These are phyloP conservation scores for Hypomyces perniciosus DNA, from an alignment of 2,329 filamentous ascomycete genomes.

Conservation along the genomic window DNA sequence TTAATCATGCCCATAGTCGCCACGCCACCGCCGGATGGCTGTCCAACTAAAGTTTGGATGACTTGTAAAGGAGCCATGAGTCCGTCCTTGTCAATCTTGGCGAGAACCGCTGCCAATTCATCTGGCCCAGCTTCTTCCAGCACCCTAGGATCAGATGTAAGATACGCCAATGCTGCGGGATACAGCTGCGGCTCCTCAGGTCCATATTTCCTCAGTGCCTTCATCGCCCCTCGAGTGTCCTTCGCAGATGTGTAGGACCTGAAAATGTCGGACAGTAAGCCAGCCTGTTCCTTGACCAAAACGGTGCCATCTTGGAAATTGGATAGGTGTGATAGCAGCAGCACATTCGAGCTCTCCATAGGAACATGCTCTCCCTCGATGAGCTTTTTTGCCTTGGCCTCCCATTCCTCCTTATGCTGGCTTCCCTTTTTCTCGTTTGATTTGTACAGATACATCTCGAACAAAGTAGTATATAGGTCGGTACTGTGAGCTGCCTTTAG, in stretches of 20 bases:
- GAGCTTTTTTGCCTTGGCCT: slow-evolving; percentile 80
- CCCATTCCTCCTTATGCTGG: slow-evolving; percentile 70
- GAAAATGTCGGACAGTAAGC: slow-evolving; percentile 90
- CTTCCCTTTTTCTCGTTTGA: slow-evolving; percentile 67
- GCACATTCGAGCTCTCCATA: slow-evolving; percentile 91
- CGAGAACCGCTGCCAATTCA: slow-evolving; percentile 73
- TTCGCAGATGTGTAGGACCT: slow-evolving; percentile 89
- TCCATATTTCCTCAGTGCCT: slow-evolving; percentile 85
- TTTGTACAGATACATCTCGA: slow-evolving; percentile 96
- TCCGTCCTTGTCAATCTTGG: slow-evolving; percentile 81
- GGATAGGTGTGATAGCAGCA: slow-evolving; percentile 86
- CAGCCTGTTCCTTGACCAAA: slow-evolving; percentile 88
- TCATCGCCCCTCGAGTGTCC: slow-evolving; percentile 85
- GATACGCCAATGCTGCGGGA: slow-evolving; percentile 84
- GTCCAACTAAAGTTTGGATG: slow-evolving; percentile 79
- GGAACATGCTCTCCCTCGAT: slow-evolving; percentile 75
- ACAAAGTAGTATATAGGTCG: slow-evolving; percentile 89
- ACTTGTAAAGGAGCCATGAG: slow-evolving; percentile 96
- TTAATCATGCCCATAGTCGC: slow-evolving; percentile 98
- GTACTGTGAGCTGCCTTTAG: slow-evolving; percentile 69
- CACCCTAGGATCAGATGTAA: slow-evolving; percentile 76
- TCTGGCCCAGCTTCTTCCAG: slow-evolving; percentile 78
- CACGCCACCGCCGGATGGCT: slow-evolving; percentile 49
- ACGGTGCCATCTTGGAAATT: slow-evolving; percentile 86
- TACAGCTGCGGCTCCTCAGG: slow-evolving; percentile 88